Conservation (phyloP, 495 filamentous ascomycete genomes). For the Aspergillus bertholletiae region DNA sequence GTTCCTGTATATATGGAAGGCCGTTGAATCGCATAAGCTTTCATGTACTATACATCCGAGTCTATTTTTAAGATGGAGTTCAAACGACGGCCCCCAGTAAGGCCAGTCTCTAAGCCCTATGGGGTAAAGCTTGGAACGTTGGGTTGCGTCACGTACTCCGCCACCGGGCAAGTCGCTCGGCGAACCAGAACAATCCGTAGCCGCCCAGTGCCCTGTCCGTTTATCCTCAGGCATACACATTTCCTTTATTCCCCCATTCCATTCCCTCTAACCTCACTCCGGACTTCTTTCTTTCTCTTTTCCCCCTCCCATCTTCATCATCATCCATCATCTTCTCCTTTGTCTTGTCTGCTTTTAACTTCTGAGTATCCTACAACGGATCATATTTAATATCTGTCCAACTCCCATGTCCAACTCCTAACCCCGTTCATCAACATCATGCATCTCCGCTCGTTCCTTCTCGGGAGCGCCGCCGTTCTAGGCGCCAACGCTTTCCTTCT, state of each 20-base stretch:
- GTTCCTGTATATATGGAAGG: too few species aligned
- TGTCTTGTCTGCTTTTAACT: not conserved
- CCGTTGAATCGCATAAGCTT: too few species aligned
- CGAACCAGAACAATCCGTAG: not conserved
- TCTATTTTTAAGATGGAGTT: not conserved
- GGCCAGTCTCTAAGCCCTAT: not conserved
- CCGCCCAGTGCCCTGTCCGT: not conserved
- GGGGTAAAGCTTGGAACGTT: not conserved
- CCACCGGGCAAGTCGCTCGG: not conserved
- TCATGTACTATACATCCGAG: not conserved
- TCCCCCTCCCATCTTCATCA: not conserved
- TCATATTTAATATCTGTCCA: not conserved
- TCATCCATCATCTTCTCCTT: not conserved
- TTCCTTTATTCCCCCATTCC: not conserved
- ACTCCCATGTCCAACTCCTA: conserved; percentile 7
- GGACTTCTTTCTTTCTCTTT: not conserved
- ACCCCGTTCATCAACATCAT: conserved; percentile 23
- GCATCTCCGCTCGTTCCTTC: conserved; percentile 39
- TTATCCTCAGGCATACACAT: not conserved
- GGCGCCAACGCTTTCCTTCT: conserved; percentile 47
- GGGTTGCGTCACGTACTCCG: not conserved
- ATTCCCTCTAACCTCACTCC: not conserved
- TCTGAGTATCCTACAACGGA: not conserved
- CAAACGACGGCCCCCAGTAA: not conserved
- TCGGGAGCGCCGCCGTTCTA: conserved; percentile 40